Base-by-base conservation (phyloP, 2,329 filamentous ascomycete species). In the Cercospora zeae-maydis region DNA sequence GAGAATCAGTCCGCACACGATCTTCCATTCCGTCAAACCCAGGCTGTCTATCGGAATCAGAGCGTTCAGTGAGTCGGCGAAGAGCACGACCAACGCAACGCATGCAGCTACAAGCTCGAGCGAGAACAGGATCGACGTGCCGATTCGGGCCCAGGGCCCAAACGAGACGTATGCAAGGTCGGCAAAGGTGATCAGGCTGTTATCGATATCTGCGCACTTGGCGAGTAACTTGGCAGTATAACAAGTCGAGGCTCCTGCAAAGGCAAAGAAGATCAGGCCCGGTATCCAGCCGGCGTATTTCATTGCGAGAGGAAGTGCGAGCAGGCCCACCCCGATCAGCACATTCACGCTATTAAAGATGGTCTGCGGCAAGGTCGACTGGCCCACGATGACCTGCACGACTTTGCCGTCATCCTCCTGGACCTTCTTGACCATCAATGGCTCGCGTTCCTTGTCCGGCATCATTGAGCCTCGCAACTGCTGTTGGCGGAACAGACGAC, bases 301-400 rank as follows among this genome's bases (percentile, higher is more conserved):
- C 71, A 98, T 81, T 5, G 91, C 93, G 73, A 98, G 83, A 5
- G 93, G 95, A 59, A 99, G 80, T 76, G 91, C 96, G 56, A 99
- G 82, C 31, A 99, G 80, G 0, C 93, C 93, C 31, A 99, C 88
- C 14, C 93, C 93, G 65, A 97, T 93, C 63, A 97, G 80, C 56
- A 96, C 91, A 69, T 96, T 96, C 74, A 93, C 93, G 2, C 92
- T 96, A 78, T 99, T 99, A 82, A 98, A 96, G 66, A 97, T 85
- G 6, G 93, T 98, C 79, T 98, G 93, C 0, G 92, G 92, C 14
- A 98, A 82, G 0, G 93, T 99, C n/a, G 92, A 96, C 78, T 96
- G 92, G 39, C 93, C 93, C 65, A 96, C 89, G 2, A 96, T 88
- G 2, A 93, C 85, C 69, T 93, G 85, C 61, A 96, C 86, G 53